Base-by-base conservation (phyloP, 352 stramenopile species). In the Globisporangium orthogonon region DNA sequence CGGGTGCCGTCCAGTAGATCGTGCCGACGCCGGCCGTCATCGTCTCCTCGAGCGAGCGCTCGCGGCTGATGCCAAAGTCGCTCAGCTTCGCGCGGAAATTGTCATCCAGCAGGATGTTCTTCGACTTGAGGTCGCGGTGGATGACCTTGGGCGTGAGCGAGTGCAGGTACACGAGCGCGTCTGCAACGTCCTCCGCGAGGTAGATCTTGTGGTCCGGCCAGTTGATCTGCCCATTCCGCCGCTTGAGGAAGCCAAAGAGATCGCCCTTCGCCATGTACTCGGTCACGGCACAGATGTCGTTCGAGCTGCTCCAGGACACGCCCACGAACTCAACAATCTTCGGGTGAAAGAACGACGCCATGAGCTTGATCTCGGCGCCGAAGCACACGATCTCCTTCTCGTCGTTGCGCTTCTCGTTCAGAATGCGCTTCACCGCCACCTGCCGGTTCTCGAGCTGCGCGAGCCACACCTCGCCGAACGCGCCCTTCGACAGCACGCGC, bases 391-490 rank as follows among this genome's bases (percentile, higher is more conserved):
- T 89, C 62, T 92, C 82, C 56, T 87, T 89, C 64, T 83, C 75
- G 57, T 91, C 80, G 60, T 90, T 85, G 46, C 80, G 82, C 65
- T 87, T 88, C 61, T 94, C 84, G 43, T 79, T 81, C 51, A 92
- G 41, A 33, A 94, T 89, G 4, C 83, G 73, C 71, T 94, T 94
- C 18, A 92, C 82, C 0, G 84, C 84, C 56, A 94, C 84, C 61
- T 91, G 79, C 35, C 60, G 67, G 61, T 87, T 87, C 62, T 91
- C 80, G 18, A 92, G 56, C 56, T 92, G 84, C 2, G 78, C 84
- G 1, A 94, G 76, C 84, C 84, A 94, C 51, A 94, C 84, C 46
- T 94, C 84, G 4, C 84, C 84, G 44, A 91, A 94, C n/a, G 84
- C 84, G n/a, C 84, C 84, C 54, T 88, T 92, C 29, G 76, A 86